phyloP scores from a whole-genome alignment of 2,329 filamentous ascomycete species.

The Lachnellula arida region DNA sequence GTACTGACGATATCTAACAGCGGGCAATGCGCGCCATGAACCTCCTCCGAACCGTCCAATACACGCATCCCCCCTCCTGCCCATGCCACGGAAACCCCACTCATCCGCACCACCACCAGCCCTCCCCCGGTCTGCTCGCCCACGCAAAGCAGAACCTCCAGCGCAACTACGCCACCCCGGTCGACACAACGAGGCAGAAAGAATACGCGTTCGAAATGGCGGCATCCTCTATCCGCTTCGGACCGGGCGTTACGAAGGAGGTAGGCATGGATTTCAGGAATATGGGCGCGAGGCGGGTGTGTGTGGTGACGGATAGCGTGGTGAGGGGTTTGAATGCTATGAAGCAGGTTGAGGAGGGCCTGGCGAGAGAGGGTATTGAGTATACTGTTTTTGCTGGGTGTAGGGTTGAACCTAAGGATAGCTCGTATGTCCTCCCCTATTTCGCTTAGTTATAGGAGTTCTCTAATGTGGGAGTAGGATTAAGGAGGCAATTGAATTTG shows the following conservation, averaged over 20 bases:
- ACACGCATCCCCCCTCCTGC: conserved; percentile 78
- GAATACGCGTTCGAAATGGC: conserved; percentile 99
- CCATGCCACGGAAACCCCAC: conserved; percentile 89
- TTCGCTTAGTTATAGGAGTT: neutral
- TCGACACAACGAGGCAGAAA: conserved; percentile 68
- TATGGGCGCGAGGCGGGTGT: conserved; percentile 78
- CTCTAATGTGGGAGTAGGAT: conserved; percentile 50
- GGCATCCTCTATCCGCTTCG: conserved; percentile 89
- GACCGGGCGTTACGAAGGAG: conserved; percentile 87
- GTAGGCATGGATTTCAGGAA: conserved; percentile 98
- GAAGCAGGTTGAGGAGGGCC: conserved; percentile 78
- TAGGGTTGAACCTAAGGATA: conserved; percentile 89
- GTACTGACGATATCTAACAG: conserved; percentile 25
- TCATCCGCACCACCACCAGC: conserved; percentile 59
- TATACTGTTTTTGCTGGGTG: conserved; percentile 80
- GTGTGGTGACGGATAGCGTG: conserved; percentile 84
- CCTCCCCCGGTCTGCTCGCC: conserved; percentile 35
- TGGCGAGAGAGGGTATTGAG: conserved; percentile 71
- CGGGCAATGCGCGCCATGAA: conserved; percentile 61
- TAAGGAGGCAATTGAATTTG: conserved; percentile 83
- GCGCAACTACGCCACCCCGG: conserved; percentile 66
- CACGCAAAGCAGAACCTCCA: conserved; percentile 43
- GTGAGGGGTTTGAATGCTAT: conserved; percentile 82
- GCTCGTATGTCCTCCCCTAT: conserved; percentile 54
- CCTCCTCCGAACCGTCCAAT: conserved; percentile 85